Percentiles rank a stretch among this genome's conserved stretches.
These are phyloP conservation scores for Brassica incana DNA, from an alignment of 345 rosid species.

Conservation along the genomic window DNA sequence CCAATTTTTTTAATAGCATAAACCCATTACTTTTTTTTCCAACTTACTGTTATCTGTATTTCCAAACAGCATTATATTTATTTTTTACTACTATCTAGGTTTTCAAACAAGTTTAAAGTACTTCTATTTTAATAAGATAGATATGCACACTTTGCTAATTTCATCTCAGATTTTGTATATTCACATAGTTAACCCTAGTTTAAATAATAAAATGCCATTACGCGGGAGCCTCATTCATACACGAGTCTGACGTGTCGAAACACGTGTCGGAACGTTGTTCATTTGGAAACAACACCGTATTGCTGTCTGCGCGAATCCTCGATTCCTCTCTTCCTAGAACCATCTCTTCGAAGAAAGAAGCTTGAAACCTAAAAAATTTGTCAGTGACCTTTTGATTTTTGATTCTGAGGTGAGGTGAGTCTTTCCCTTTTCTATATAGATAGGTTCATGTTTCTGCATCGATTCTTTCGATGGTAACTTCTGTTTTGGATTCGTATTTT, in stretches of 20 bases:
- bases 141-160: too few species aligned
- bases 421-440: not conserved
- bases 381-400: not conserved
- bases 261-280: conserved; percentile 36
- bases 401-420: conserved; percentile 4
- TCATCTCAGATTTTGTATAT: too few species aligned
- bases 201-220: too few species aligned
- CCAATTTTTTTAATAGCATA: too few species aligned
- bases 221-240: not conserved
- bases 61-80: too few species aligned
- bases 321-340: conserved; percentile 6
- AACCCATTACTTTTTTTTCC: too few species aligned
- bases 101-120: too few species aligned
- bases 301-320: conserved; percentile 6
- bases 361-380: conserved; percentile 10
- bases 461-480: not conserved
- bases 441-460: not conserved
- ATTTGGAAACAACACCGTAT: conserved; percentile 10
- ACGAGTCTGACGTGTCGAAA: conserved; percentile 40
- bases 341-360: conserved; percentile 13
- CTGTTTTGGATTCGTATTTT: not conserved
- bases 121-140: too few species aligned
- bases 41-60: too few species aligned
- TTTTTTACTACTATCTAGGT: too few species aligned
- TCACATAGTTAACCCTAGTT: too few species aligned